Percentiles rank a stretch among this genome's conserved stretches.
Evolutionary conservation across 176 grass and related monocot species (phyloP).

Genomic region (Alloteropsis semialata): DNA sequence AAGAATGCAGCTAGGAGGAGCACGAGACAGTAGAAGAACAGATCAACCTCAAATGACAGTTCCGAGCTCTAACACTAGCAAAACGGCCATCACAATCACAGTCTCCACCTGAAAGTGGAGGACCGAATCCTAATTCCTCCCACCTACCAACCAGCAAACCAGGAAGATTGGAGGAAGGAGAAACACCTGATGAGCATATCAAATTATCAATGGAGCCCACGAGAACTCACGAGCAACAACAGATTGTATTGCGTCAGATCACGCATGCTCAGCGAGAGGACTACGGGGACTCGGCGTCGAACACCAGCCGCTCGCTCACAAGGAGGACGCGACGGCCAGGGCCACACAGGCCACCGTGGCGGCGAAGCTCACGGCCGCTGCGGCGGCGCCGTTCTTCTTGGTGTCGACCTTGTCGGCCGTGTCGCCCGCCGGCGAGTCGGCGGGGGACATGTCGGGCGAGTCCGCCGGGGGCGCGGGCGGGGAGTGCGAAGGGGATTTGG

Average conservation of each 20-base stretch:
- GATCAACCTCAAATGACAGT: neutral
- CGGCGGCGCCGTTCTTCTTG: constrained; percentile 28
- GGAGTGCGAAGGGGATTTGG: constrained; percentile 48
- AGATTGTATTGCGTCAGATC: constrained; percentile 29
- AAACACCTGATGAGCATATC: constrained; percentile 9
- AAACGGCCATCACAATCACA: constrained; percentile 24
- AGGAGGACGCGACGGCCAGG: constrained; percentile 14
- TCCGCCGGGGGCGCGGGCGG: constrained; percentile 61
- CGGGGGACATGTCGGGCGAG: constrained; percentile 51
- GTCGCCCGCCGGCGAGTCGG: constrained; percentile 49
- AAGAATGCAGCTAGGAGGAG: neutral
- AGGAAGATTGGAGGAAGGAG: constrained; percentile 8
- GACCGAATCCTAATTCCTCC: constrained; percentile 15
- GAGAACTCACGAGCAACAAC: constrained; percentile 32
- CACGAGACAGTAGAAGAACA: neutral
- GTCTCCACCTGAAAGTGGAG: constrained; percentile 20
- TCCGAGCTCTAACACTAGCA: constrained; percentile 1
- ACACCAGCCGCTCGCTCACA: constrained; percentile 38
- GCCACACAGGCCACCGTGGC: constrained; percentile 18
- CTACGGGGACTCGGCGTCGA: constrained; percentile 15
- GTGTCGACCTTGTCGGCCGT: constrained; percentile 26
- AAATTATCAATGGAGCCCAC: constrained; percentile 29
- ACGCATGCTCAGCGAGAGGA: neutral
- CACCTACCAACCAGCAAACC: neutral
- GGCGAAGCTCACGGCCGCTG: neutral